Evolutionary conservation across 169 alveolate species (phyloP), one percentile per base, ranked within the genome.

Genomic region (Plasmodium ovale): DNA sequence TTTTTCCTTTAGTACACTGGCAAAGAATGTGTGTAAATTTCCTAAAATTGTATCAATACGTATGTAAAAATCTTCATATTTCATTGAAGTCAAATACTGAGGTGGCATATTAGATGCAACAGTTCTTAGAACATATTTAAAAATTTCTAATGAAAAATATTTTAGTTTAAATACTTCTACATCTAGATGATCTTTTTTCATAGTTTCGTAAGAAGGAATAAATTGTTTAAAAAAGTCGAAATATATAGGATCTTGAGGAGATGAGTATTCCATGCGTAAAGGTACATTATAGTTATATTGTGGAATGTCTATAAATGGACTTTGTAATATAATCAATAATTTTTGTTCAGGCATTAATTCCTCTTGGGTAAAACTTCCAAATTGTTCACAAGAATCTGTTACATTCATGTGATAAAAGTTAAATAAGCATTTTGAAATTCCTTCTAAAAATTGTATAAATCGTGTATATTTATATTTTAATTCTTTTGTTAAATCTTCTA

Each of bases 371-470:
- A 47, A 79, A 7, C 4, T 39, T 0, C 89, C 89, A 51, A 79
- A 79, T 0, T 5, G 21, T 16, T 47, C 54, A 16, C 89, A 79
- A 14, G 23, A 23, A 1, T 64, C 23, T 27, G 31, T 49, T 21
- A 64, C 82, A 16, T 79, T 62, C 7, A 23, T 64, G 42, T 65
- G 35, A 60, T 79, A 79, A n/a, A 58, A 49, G 29, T 79, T 53
- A 19, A 65, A 64, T 16, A 79, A 60, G 27, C 89, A 79, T 23
- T n/a, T 33, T 27, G 33, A 47, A 27, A 79, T 10, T n/a, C 65
- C 21, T 1, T 67, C 21, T 10, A 53, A 25, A 29, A 65, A 79
- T 3, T 65, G 12, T 0, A 29, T 33, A 23, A 49, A 79, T 16
- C 19, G 54, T 1, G 19, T 21, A 56, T 79, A 79, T 56, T 47